Conservation (phyloP, 495 filamentous ascomycete genomes). For the Neurospora sp. region DNA sequence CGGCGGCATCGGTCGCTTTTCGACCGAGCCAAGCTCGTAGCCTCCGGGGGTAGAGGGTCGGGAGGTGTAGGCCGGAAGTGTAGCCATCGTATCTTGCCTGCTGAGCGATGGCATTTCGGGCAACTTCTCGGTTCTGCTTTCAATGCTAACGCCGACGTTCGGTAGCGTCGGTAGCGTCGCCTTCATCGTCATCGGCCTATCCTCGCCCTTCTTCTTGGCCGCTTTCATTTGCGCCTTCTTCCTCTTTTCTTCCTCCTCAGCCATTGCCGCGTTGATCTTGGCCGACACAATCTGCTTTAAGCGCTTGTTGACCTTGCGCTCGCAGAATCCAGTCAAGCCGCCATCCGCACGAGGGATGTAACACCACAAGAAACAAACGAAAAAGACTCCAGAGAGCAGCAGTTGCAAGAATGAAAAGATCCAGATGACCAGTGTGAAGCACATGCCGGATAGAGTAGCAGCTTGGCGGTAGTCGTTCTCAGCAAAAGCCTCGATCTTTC, state of each 20-base stretch:
- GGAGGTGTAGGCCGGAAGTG: conserved; percentile 51
- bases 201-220: conserved; percentile 42
- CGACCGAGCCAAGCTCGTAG: conserved; percentile 38
- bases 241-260: conserved; percentile 53
- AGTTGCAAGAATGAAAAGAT: conserved; percentile 69
- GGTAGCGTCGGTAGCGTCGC: conserved; percentile 51
- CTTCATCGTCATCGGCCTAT: conserved; percentile 42
- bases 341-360: conserved; percentile 72
- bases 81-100: conserved; percentile 57
- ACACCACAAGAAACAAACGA: conserved; percentile 80
- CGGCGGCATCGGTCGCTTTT: conserved; percentile 31
- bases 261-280: conserved; percentile 79
- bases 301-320: conserved; percentile 75
- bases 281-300: conserved; percentile 67
- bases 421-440: conserved; percentile 88
- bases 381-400: conserved; percentile 60
- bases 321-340: conserved; percentile 74
- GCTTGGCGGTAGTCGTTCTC: conserved; percentile 63
- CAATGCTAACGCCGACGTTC: conserved; percentile 21
- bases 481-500: conserved; percentile 64
- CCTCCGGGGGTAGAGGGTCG: conserved; percentile 42
- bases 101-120: conserved; percentile 49
- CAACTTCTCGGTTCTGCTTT: conserved; percentile 36
- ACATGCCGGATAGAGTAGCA: conserved; percentile 76
- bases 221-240: conserved; percentile 48